phyloP scores from a whole-genome alignment of 306 rosid genomes.

The Ammopiptanthus mongolicus region DNA sequence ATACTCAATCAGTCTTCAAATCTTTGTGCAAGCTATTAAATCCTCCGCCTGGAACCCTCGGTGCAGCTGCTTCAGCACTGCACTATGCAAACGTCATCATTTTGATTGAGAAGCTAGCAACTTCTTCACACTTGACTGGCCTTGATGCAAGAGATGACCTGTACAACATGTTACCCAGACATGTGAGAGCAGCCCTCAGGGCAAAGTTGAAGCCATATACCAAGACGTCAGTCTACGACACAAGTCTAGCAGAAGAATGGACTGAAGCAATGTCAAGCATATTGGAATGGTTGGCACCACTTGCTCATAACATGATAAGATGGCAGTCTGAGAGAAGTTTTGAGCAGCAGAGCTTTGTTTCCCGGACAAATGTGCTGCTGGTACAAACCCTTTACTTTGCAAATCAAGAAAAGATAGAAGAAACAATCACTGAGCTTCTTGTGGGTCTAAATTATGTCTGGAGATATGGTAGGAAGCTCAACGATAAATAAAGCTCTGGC shows the following conservation, averaged over 20 bases:
- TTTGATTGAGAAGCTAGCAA: conserved; percentile 87
- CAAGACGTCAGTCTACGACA: conserved; percentile 60
- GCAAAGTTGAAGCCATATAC: conserved; percentile 67
- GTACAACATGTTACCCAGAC: conserved; percentile 85
- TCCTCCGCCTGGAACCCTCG: conserved; percentile 84
- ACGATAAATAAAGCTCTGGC: conserved; percentile 74
- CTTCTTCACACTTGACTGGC: conserved; percentile 92
- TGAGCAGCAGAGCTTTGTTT: conserved; percentile 84
- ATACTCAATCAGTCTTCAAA: conserved; percentile 43
- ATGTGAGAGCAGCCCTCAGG: conserved; percentile 64
- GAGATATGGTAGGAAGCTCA: conserved; percentile 71
- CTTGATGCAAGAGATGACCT: conserved; percentile 95
- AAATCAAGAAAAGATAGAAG: conserved; percentile 75
- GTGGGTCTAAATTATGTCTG: conserved; percentile 94
- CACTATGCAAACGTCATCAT: conserved; percentile 93
- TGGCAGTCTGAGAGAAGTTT: conserved; percentile 98
- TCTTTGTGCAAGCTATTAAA: conserved; percentile 55
- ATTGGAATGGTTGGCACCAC: conserved; percentile 94
- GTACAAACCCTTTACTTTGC: conserved; percentile 97
- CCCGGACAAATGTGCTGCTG: conserved; percentile 74
- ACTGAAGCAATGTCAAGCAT: conserved; percentile 70
- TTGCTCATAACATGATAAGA: conserved; percentile 93
- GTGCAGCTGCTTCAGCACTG: conserved; percentile 78
- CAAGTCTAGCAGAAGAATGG: conserved; percentile 88
- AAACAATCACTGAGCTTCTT: conserved; percentile 79